Evolutionary conservation across 2,329 filamentous ascomycete species (phyloP).

Genomic region (Penicillium sp.): DNA sequence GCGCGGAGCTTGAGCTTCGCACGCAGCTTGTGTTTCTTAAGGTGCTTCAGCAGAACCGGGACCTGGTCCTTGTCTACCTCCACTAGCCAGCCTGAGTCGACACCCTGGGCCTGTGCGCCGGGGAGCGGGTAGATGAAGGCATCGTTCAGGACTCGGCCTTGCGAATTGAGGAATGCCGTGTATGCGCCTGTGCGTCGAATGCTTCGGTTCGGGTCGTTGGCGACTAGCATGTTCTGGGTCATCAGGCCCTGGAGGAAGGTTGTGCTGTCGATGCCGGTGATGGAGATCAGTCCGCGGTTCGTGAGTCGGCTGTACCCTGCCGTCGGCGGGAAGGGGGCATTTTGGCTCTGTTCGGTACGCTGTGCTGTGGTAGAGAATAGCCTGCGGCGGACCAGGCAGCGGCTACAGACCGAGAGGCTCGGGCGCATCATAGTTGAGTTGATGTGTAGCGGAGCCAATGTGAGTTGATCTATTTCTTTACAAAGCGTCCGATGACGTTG

Average conservation of each 20-base stretch:
- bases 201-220: conserved; percentile 40
- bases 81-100: conserved; percentile 63
- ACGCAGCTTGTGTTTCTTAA: conserved; percentile 83
- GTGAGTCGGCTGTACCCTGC: conserved; percentile 57
- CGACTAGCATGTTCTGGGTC: conserved; percentile 66
- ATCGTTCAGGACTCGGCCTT: conserved; percentile 81
- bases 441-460: conserved; percentile 10
- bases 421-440: conserved; percentile 35
- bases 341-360: conserved; percentile 14
- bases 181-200: conserved; percentile 62
- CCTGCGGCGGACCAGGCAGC: conserved; percentile 29
- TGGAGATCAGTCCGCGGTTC: conserved; percentile 75
- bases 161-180: conserved; percentile 80
- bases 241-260: conserved; percentile 87
- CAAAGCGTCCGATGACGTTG: conserved; percentile 29
- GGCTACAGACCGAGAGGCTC: conserved; percentile 31
- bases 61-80: conserved; percentile 76
- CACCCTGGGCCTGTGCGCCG: conserved; percentile 29
- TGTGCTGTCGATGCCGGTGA: conserved; percentile 75
- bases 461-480: conserved; percentile 23
- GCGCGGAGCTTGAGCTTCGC: conserved; percentile 71
- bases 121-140: conserved; percentile 78
- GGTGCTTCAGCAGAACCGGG: conserved; percentile 63
- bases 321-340: conserved; percentile 39
- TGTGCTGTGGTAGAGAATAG: conserved; percentile 32